Conservation (phyloP, 495 filamentous ascomycete genomes). For the Aspergillus funiculosus region DNA sequence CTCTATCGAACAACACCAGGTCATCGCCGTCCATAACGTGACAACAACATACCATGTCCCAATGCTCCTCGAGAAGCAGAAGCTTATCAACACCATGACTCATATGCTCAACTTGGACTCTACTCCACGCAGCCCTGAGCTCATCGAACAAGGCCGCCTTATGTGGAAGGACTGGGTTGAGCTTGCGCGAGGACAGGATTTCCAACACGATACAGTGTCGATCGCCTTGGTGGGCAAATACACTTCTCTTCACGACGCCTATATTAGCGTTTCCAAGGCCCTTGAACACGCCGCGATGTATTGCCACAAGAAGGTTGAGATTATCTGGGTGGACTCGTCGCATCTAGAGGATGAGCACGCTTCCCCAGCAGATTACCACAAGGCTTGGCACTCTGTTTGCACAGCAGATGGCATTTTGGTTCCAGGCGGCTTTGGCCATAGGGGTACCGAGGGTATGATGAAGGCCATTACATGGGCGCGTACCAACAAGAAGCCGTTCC, state of each 20-base stretch:
- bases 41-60: slow-evolving; percentile 88
- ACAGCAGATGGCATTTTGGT: slow-evolving; percentile 58
- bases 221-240: slow-evolving; percentile 96
- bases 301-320: slow-evolving; percentile 69
- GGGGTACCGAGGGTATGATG: slow-evolving; percentile 88
- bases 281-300: slow-evolving; percentile 90
- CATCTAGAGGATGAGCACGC: slow-evolving; percentile 62
- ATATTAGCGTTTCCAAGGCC: slow-evolving; percentile 74
- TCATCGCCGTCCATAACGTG: slow-evolving; percentile 81
- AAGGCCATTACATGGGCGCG: slow-evolving; percentile 76
- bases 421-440: slow-evolving; percentile 73
- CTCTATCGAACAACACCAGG: slow-evolving; percentile 72
- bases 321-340: slow-evolving; percentile 78
- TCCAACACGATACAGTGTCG: slow-evolving; percentile 58
- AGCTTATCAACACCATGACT: slow-evolving; percentile 59
- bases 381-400: slow-evolving; percentile 78
- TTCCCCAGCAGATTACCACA: slow-evolving; percentile 71
- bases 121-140: slow-evolving; percentile 30
- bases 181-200: slow-evolving; percentile 57
- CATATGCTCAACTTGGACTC: slow-evolving; percentile 50
- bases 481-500: slow-evolving; percentile 70
- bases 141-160: slow-evolving; percentile 50
- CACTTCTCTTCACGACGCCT: slow-evolving; percentile 72
- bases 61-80: slow-evolving; percentile 75
- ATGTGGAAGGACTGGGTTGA: slow-evolving; percentile 73